Percentiles rank a stretch among this genome's conserved stretches.
Conservation (phyloP, 139 green algal species). For the Pycnococcus provasolii region DNA sequence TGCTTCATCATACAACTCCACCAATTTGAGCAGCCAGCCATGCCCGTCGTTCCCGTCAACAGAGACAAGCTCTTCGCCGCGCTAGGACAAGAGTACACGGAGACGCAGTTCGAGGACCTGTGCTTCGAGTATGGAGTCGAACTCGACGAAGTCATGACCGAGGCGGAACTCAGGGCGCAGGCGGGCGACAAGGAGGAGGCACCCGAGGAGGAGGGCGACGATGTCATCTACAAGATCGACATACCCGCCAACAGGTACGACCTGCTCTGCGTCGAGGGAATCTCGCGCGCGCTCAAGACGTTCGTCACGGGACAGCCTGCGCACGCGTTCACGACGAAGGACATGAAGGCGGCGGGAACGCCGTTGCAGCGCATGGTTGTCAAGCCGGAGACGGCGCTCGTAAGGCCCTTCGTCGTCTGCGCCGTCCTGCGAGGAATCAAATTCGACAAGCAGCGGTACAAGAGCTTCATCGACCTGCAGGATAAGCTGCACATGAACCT, state of each 20-base stretch:
- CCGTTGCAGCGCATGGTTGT: conserved; percentile 54
- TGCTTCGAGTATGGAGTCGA: conserved; percentile 99
- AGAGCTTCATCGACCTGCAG: conserved; percentile 95
- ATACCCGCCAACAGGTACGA: conserved; percentile 99
- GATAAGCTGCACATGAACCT: conserved; percentile 99
- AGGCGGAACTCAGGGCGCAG: conserved; percentile 33
- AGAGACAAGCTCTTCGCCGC: conserved; percentile 78
- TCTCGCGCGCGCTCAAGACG: conserved; percentile 87
- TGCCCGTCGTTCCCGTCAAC: conserved; percentile 81
- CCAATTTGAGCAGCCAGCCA: conserved; percentile 19
- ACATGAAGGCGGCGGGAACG: conserved; percentile 40
- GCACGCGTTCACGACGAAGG: conserved; percentile 47
- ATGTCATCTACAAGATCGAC: conserved; percentile 97
- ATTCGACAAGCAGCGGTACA: conserved; percentile 75
- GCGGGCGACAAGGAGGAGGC: conserved; percentile 24
- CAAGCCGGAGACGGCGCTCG: conserved; percentile 75
- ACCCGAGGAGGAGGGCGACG: conserved; percentile 57
- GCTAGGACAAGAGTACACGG: conserved; percentile 75
- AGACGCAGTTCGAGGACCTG: conserved; percentile 92
- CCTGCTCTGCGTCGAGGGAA: conserved; percentile 97
- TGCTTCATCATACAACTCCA: too few species aligned
- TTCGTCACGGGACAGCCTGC: conserved; percentile 58
- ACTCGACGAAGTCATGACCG: conserved; percentile 85
- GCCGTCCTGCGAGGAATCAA: conserved; percentile 80
- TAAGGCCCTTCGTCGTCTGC: conserved; percentile 89